phyloP scores from a whole-genome alignment of 805 yeast genomes.

The Cyberlindnera veronae region DNA sequence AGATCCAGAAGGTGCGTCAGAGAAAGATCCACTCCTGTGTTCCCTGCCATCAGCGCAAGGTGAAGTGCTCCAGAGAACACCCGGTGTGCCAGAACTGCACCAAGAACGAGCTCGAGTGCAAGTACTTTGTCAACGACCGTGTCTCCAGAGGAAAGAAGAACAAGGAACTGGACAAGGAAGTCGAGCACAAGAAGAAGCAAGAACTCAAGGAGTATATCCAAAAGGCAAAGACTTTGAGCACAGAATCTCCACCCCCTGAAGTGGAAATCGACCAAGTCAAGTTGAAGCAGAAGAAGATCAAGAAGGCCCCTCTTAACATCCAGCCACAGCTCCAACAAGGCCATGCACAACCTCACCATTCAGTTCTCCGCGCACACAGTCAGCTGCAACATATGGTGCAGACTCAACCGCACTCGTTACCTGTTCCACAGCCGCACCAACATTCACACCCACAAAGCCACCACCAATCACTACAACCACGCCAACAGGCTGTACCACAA shows the following conservation, averaged over 20 bases:
- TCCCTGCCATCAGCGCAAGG: slow-evolving; percentile 55
- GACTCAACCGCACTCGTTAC: too few species aligned
- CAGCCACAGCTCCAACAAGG: neutral
- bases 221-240: slow-evolving; percentile 21
- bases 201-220: slow-evolving; percentile 24
- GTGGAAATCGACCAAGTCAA: slow-evolving; percentile 2
- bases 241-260: slow-evolving; percentile 11
- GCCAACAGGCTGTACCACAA: neutral
- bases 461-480: neutral
- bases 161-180: slow-evolving; percentile 22
- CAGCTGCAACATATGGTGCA: too few species aligned
- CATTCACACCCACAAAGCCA: neutral
- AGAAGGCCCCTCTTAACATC: neutral
- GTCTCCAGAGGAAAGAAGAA: slow-evolving; percentile 35
- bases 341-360: neutral
- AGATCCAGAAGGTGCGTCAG: slow-evolving; percentile 59
- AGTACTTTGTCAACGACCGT: slow-evolving; percentile 55
- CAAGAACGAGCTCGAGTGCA: slow-evolving; percentile 45
- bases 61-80: slow-evolving; percentile 50
- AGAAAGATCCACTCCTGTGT: slow-evolving; percentile 54
- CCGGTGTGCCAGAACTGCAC: slow-evolving; percentile 52
- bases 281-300: slow-evolving; percentile 3
- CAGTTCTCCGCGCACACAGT: neutral
- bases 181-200: slow-evolving; percentile 23
- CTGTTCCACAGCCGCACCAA: neutral